These are phyloP conservation scores for Jamesozyma piceae DNA, from an alignment of 805 yeast species.

Conservation along the genomic window DNA sequence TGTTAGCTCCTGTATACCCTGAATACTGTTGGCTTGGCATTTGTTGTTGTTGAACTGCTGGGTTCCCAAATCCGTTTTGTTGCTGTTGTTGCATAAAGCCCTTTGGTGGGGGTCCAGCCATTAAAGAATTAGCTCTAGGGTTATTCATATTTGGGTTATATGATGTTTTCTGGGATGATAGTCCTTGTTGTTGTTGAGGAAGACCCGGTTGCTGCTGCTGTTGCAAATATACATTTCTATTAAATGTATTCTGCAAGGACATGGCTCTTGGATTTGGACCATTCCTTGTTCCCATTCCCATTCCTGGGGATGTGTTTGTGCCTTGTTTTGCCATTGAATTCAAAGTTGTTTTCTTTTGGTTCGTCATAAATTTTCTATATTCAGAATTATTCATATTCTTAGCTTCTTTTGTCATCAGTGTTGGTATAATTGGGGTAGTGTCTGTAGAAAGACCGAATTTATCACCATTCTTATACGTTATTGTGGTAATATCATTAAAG, in stretches of 20 bases:
- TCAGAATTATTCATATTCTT: conserved; percentile 41
- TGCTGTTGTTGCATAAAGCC: conserved; percentile 1
- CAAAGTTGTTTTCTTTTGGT: conserved; percentile 51
- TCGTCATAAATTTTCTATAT: conserved; percentile 61
- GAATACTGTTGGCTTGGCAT: too few species aligned
- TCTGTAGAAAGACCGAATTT: conserved; percentile 44
- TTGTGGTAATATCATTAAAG: conserved; percentile 54
- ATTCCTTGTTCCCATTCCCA: background rate
- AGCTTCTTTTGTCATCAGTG: conserved; percentile 35
- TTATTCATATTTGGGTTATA: background rate
- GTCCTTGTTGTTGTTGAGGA: conserved; percentile 3
- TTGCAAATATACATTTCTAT: background rate
- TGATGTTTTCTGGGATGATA: background rate
- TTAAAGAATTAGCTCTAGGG: background rate
- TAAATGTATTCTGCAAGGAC: conserved; percentile 20
- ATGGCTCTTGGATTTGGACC: conserved; percentile 23
- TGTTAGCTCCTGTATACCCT: background rate
- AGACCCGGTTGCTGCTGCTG: conserved; percentile 4
- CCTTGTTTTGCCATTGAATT: conserved; percentile 35
- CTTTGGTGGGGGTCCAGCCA: background rate
- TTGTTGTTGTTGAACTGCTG: background rate
- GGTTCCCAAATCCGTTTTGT: background rate
- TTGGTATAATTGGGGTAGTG: conserved; percentile 70
- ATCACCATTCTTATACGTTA: conserved; percentile 54
- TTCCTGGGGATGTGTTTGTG: conserved; percentile 1